phyloP scores from a whole-genome alignment of 164 flowering plant species.

The Magnolia kwangsiensis region DNA sequence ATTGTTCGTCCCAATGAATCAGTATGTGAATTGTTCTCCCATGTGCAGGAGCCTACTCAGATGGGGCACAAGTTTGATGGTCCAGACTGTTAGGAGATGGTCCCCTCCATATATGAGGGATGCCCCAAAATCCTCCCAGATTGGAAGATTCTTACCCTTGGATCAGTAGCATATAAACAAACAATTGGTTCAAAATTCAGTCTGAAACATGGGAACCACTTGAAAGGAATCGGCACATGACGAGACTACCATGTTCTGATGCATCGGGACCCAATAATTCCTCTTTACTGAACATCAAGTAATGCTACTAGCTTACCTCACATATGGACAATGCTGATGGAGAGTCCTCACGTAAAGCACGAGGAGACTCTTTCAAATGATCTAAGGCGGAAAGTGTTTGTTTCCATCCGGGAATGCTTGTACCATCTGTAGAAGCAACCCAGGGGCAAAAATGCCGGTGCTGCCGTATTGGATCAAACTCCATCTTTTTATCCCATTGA shows the following conservation, averaged over 20 bases:
- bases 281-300: neutral
- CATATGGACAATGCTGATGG: conserved; percentile 40
- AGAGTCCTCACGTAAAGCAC: conserved; percentile 22
- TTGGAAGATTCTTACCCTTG: too few species aligned
- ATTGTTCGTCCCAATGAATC: neutral
- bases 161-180: too few species aligned
- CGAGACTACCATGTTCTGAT: neutral
- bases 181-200: too few species aligned
- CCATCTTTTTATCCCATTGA: conserved; percentile 27
- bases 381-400: conserved; percentile 62
- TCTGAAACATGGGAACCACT: too few species aligned
- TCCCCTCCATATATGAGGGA: too few species aligned
- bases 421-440: conserved; percentile 53
- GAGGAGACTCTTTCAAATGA: conserved; percentile 36
- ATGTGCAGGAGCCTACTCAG: too few species aligned
- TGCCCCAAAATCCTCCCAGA: too few species aligned
- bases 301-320: conserved; percentile 39
- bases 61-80: too few species aligned
- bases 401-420: conserved; percentile 67
- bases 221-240: too few species aligned
- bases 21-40: neutral
- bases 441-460: conserved; percentile 95
- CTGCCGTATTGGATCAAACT: conserved; percentile 83
- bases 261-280: neutral
- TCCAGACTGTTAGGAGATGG: too few species aligned